Evolutionary conservation across 495 filamentous ascomycete species (phyloP).

Genomic region (Penicillium verhagenii): DNA sequence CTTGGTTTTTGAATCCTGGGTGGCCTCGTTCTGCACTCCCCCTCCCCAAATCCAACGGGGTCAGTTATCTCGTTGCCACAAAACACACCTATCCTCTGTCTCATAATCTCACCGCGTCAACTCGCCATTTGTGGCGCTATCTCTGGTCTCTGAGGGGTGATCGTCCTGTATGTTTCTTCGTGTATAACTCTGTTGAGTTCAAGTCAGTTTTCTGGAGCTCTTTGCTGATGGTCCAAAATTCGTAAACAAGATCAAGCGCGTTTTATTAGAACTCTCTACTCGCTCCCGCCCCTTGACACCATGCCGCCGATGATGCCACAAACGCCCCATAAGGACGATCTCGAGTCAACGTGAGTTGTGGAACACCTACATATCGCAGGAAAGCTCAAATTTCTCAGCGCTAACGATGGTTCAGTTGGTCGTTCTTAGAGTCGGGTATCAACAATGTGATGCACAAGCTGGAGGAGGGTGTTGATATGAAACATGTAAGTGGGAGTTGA

Average conservation of each 20-base stretch:
- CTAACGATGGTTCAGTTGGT: slow-evolving; percentile 62
- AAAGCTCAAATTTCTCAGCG: neutral
- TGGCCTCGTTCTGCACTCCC: neutral
- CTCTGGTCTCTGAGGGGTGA: slow-evolving; percentile 1
- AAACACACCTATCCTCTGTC: neutral
- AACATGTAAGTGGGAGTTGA: slow-evolving; percentile 60
- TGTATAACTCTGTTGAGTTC: neutral
- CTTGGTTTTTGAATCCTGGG: slow-evolving; percentile 1
- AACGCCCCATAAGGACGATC: slow-evolving; percentile 75
- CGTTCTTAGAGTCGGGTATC: slow-evolving; percentile 82
- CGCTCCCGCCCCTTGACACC: slow-evolving; percentile 17
- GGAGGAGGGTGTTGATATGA: slow-evolving; percentile 89
- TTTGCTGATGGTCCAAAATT: neutral
- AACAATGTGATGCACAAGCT: slow-evolving; percentile 90
- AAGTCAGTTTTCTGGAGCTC: neutral
- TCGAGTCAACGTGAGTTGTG: slow-evolving; percentile 71
- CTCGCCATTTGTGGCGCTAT: slow-evolving; percentile 24
- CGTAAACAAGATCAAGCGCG: slow-evolving; percentile 1
- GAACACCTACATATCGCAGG: neutral
- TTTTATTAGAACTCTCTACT: neutral
- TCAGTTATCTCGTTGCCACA: neutral
- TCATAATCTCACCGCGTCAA: neutral
- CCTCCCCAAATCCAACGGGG: neutral
- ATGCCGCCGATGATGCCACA: slow-evolving; percentile 43
- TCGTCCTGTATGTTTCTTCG: neutral